phyloP scores from a whole-genome alignment of 179 eudicot species.

The Gypsophila paniculata region DNA sequence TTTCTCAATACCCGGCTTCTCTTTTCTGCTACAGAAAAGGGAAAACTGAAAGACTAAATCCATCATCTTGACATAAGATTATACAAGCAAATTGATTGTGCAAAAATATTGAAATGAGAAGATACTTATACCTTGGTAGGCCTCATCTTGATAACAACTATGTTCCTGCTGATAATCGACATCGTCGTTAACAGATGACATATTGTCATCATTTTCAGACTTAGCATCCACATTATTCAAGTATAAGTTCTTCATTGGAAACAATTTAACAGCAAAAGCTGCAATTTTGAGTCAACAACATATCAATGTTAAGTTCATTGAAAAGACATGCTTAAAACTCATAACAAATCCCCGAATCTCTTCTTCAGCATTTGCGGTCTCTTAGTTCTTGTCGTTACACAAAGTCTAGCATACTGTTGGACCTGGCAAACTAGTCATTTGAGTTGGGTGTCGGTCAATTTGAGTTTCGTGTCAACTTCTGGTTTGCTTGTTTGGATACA shows the following conservation, averaged over 20 bases:
- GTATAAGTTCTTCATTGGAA: conserved; percentile 25
- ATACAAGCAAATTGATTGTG: neutral
- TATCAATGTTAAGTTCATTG: neutral
- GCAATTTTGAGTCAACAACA: conserved; percentile 14
- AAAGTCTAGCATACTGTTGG: neutral
- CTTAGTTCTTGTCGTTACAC: too few relatives aligned
- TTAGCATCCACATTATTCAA: conserved; percentile 24
- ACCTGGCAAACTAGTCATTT: too few relatives aligned
- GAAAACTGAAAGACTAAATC: neutral
- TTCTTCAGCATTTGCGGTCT: neutral
- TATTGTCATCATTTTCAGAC: conserved; percentile 18
- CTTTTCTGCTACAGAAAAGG: conserved; percentile 27
- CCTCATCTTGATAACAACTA: conserved; percentile 24
- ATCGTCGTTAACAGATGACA: conserved; percentile 31
- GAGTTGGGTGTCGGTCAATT: too few relatives aligned
- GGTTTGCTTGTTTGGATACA: too few relatives aligned
- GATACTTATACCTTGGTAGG: conserved; percentile 34
- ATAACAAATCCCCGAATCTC: neutral
- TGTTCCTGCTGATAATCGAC: conserved; percentile 26
- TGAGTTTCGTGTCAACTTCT: too few relatives aligned
- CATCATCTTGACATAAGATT: neutral
- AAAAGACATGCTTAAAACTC: neutral
- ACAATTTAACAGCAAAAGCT: conserved; percentile 41
- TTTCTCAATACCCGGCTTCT: conserved; percentile 26
- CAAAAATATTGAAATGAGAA: neutral